Base-by-base conservation (phyloP, 495 filamentous ascomycete genomes). In the Podospora bellae-mahoneyi region DNA sequence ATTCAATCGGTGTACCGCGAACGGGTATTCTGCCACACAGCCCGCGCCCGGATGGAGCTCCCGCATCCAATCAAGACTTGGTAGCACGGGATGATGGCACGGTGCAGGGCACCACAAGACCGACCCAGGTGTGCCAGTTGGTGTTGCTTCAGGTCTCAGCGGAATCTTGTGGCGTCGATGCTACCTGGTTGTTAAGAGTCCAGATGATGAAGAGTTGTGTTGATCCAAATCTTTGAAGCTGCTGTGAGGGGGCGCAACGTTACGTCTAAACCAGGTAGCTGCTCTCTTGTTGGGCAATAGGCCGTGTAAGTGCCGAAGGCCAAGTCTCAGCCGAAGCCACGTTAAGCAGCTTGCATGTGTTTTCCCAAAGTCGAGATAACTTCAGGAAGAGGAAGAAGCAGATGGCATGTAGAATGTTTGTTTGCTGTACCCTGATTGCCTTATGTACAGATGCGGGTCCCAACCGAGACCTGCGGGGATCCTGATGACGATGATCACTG, bases 191-290 rank as follows among this genome's bases (percentile, higher is more conserved):
- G 39, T 48, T 48, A 48, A 48, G 39, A 48, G 15, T 48, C 9
- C 39, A 48, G 39, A 48, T 48, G 39, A 13, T 48, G 4, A 6
- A 13, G 26, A 44, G 58, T 15, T 16, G 26, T 61, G 69, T 39
- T 64, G 66, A 71, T 68, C 69, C 34, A 63, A 68, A 65, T 65
- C 48, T 34, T 48, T 13, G 61, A 60, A 59, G 23, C 26, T 64
- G 54, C 54, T 58, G 2, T 54, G 9, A 18, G 53, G 58, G 67
- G 67, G 73, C 75, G 73, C 71, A 76, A 77, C 75, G 73, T 73
- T 77, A 77, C 75, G 65, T 69, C 72, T 65, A 34, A 10, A 13
- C 39, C 13, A 48, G 39, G 2, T 48, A 39, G 34, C 10, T 39
- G 26, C 59, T 53, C 23, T 18, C 34, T 23, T 26, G 27, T 30